phyloP scores from a whole-genome alignment of 192 early-diverging fungal species.

The Linnemannia hyalina region DNA sequence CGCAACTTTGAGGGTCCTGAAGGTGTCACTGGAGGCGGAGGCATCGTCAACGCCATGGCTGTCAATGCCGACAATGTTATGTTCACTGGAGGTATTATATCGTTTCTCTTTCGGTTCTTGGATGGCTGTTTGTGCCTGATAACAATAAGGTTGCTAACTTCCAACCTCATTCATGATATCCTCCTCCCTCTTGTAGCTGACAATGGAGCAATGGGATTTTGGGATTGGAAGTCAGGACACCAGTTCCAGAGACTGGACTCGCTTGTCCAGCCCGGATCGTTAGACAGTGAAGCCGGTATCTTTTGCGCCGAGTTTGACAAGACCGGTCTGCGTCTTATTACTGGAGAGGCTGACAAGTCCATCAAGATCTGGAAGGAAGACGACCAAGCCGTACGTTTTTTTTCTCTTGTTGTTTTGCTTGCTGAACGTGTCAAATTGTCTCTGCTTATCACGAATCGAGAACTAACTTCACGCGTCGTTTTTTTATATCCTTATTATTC shows the following conservation, averaged over 20 bases:
- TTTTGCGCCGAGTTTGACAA: slow-evolving; percentile 96
- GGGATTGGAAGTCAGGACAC: slow-evolving; percentile 97
- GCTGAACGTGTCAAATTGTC: neutral
- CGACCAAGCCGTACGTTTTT: slow-evolving; percentile 71
- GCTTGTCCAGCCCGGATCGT: slow-evolving; percentile 93
- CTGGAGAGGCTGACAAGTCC: slow-evolving; percentile 98
- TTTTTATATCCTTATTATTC: neutral
- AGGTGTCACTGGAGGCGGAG: slow-evolving; percentile 85
- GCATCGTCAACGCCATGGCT: slow-evolving; percentile 92
- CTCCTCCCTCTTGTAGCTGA: slow-evolving; percentile 69
- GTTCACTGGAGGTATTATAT: slow-evolving; percentile 86
- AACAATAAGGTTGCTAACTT: neutral
- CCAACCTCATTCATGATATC: neutral
- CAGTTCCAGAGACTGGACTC: slow-evolving; percentile 94
- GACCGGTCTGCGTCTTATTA: slow-evolving; percentile 94
- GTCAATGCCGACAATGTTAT: slow-evolving; percentile 94
- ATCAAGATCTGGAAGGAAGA: slow-evolving; percentile 98
- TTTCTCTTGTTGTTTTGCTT: neutral
- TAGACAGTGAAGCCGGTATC: slow-evolving; percentile 96
- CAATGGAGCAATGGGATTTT: slow-evolving; percentile 96
- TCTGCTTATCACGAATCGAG: neutral
- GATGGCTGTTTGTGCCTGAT: neutral
- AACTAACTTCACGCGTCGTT: neutral
- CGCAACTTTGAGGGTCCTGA: slow-evolving; percentile 92
- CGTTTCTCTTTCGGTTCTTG: neutral